phyloP scores from a whole-genome alignment of 495 filamentous ascomycete genomes.

The Melanomma pulvis-pyrius region DNA sequence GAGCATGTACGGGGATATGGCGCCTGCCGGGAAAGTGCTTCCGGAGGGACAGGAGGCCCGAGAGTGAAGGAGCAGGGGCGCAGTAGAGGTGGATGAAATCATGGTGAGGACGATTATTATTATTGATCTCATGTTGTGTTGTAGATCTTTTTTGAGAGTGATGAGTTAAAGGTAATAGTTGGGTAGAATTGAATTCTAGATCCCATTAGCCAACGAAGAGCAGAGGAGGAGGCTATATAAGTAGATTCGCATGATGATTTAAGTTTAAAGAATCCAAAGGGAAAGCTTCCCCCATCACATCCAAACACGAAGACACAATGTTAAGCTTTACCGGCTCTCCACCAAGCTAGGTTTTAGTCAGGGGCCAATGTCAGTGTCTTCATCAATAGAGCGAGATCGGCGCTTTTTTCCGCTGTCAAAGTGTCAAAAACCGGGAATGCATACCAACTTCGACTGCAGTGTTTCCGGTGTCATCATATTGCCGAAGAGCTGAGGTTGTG shows the following conservation, averaged over 20 bases:
- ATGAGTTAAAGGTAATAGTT: too few species aligned
- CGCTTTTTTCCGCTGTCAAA: neutral
- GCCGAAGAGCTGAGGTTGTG: neutral
- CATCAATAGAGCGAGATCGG: neutral
- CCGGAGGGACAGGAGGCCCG: conserved; percentile 5
- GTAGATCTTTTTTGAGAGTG: neutral
- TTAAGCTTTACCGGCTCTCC: neutral
- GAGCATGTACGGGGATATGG: conserved; percentile 19
- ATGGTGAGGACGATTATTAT: neutral
- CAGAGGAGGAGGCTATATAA: too few species aligned
- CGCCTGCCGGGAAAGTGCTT: conserved; percentile 15
- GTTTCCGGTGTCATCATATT: too few species aligned
- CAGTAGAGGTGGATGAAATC: neutral
- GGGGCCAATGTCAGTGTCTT: neutral
- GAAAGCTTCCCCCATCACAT: neutral
- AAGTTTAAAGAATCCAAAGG: neutral
- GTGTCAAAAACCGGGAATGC: too few species aligned
- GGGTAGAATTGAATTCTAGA: too few species aligned
- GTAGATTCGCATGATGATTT: too few species aligned
- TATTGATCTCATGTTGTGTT: neutral
- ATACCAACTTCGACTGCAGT: too few species aligned
- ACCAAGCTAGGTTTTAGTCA: neutral
- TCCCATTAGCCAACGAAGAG: too few species aligned
- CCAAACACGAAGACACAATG: neutral
- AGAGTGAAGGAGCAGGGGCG: neutral